Evolutionary conservation across 495 filamentous ascomycete species (phyloP).

Genomic region (Talaromyces liani): DNA sequence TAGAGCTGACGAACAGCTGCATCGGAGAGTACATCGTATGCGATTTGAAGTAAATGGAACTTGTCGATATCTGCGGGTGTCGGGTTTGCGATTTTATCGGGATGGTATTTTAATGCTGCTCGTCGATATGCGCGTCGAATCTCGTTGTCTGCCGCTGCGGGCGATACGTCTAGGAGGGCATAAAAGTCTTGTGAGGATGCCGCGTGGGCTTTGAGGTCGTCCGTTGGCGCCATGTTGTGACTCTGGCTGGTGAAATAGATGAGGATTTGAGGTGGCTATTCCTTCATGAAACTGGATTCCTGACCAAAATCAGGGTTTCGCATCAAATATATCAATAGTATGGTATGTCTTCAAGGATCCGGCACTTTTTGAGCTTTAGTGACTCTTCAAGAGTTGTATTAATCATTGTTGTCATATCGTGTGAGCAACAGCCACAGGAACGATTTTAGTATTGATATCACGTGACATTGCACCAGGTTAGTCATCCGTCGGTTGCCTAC

Average conservation of each 20-base stretch:
- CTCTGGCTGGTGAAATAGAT: neutral
- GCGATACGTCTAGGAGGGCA: conserved; percentile 62
- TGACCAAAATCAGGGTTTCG: neutral
- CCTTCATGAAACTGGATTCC: neutral
- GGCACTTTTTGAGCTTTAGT: no score
- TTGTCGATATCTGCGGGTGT: conserved; percentile 53
- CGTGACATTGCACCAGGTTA: neutral
- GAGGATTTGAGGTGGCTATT: neutral
- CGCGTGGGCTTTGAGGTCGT: conserved; percentile 48
- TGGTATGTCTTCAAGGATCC: neutral
- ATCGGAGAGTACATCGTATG: conserved; percentile 64
- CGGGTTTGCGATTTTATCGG: conserved; percentile 65
- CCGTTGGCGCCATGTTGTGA: conserved; percentile 28
- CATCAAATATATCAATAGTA: neutral
- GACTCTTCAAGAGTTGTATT: neutral
- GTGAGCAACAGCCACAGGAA: neutral
- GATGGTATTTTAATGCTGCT: conserved; percentile 83
- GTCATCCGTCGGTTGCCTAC: neutral
- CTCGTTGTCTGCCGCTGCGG: conserved; percentile 57
- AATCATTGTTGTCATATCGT: neutral
- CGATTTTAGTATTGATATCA: neutral
- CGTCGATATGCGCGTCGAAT: conserved; percentile 84
- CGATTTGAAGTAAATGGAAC: conserved; percentile 67
- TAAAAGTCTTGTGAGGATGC: conserved; percentile 74
- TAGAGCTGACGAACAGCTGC: conserved; percentile 54